phyloP scores from a whole-genome alignment of 805 yeast species.

The Starmerella lactis-condensi region DNA sequence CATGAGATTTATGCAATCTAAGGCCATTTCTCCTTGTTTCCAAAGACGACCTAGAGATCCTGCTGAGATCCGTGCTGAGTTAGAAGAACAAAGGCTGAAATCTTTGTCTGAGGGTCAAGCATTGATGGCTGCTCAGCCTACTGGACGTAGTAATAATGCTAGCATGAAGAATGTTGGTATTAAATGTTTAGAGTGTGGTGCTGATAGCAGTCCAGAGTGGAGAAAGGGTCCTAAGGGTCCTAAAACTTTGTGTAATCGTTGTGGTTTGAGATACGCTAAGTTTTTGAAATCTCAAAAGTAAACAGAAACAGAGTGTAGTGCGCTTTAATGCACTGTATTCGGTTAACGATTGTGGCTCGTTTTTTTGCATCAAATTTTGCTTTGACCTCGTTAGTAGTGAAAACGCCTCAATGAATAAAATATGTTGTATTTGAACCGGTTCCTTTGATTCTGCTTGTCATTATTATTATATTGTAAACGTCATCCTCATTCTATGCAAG shows the following conservation, averaged over 20 bases:
- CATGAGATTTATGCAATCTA: slow-evolving; percentile 10
- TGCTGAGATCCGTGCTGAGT: slow-evolving; percentile 14
- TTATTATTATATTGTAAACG: no score
- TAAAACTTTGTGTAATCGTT: slow-evolving; percentile 74
- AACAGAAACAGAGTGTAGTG: no score
- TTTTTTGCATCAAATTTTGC: no score
- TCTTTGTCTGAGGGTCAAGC: slow-evolving; percentile 4
- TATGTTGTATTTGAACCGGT: no score
- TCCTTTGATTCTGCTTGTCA: no score
- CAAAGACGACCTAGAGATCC: slow-evolving; percentile 13
- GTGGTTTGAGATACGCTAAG: slow-evolving; percentile 48
- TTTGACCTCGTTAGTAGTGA: no score
- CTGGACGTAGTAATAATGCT: neutral
- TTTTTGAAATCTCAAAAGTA: no score
- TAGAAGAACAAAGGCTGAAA: slow-evolving; percentile 3
- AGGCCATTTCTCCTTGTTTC: slow-evolving; percentile 5
- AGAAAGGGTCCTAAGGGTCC: slow-evolving; percentile 74
- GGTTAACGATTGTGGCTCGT: no score
- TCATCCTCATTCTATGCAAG: no score
- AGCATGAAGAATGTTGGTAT: slow-evolving; percentile 7
- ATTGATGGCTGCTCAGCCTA: neutral
- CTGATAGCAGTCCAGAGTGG: slow-evolving; percentile 78
- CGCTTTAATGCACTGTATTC: no score
- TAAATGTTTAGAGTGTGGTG: slow-evolving; percentile 51
- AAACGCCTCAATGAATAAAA: no score